A percentile compares a stretch with the other conserved stretches of the same genome.
These are phyloP conservation scores for Mucor saturninus DNA, from an alignment of 371 early-diverging fungal genomes.

Conservation along the genomic window DNA sequence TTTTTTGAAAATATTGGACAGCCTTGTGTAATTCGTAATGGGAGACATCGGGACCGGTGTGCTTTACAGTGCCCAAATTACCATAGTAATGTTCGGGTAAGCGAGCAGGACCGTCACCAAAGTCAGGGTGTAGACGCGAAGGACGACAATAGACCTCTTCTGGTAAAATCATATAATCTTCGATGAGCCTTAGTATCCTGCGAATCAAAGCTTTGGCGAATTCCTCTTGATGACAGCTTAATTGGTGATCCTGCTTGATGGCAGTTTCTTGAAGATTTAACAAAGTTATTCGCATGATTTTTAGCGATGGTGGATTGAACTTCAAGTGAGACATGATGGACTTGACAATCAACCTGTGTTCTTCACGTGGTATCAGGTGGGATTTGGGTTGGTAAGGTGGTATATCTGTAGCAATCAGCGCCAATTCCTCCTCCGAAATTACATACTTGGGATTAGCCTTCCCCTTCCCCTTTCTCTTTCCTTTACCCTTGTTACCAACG, in stretches of 20 bases:
- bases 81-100: background rate
- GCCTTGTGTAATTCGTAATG: background rate
- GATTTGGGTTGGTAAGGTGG: background rate
- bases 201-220: background rate
- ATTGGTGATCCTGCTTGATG: background rate
- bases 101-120: no score
- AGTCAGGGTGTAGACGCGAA: background rate
- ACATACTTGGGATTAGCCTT: background rate
- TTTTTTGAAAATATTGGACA: background rate
- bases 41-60: background rate
- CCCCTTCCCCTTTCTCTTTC: background rate
- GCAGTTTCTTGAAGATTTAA: background rate
- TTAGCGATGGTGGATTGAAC: background rate
- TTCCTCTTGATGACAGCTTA: background rate
- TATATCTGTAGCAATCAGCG: background rate
- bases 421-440: background rate
- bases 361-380: no score
- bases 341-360: no score
- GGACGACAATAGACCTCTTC: background rate
- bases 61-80: background rate
- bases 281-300: background rate
- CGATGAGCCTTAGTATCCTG: background rate
- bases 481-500: background rate
- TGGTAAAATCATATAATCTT: background rate
- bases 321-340: background rate